phyloP scores from a whole-genome alignment of 73 alveolate species.

The Urostyla sp. region DNA sequence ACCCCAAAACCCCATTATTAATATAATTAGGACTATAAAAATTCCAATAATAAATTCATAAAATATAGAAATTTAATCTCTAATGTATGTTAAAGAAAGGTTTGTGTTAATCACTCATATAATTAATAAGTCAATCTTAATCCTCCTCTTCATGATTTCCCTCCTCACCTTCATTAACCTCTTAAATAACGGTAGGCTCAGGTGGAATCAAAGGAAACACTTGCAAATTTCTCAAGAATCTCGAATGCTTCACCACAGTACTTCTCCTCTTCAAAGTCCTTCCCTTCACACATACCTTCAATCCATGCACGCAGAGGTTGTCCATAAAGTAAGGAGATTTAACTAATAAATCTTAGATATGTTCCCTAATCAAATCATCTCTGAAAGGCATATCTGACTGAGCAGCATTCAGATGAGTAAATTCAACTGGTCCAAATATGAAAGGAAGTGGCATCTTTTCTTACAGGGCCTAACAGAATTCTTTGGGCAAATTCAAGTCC shows the following conservation, averaged over 20 bases:
- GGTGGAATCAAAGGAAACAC: constrained; percentile 51
- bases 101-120: too few relatives aligned
- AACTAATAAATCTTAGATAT: background rate
- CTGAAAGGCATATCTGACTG: constrained; percentile 18
- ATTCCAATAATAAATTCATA: too few relatives aligned
- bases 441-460: constrained; percentile 36
- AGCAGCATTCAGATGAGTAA: constrained; percentile 11
- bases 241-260: constrained; percentile 39
- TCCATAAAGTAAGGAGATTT: constrained; percentile 21
- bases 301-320: constrained; percentile 35
- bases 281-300: background rate
- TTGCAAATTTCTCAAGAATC: constrained; percentile 45
- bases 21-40: too few relatives aligned
- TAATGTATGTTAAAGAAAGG: too few relatives aligned
- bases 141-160: constrained; percentile 1
- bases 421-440: constrained; percentile 50
- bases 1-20: too few relatives aligned
- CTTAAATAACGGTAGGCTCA: constrained; percentile 30
- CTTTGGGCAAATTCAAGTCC: constrained; percentile 3
- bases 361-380: background rate
- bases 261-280: constrained; percentile 23
- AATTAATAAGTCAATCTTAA: too few relatives aligned
- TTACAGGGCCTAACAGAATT: constrained; percentile 12
- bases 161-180: background rate
- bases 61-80: too few relatives aligned